Base-by-base conservation (phyloP, 345 rosid species). In the Moricandia arvensis region DNA sequence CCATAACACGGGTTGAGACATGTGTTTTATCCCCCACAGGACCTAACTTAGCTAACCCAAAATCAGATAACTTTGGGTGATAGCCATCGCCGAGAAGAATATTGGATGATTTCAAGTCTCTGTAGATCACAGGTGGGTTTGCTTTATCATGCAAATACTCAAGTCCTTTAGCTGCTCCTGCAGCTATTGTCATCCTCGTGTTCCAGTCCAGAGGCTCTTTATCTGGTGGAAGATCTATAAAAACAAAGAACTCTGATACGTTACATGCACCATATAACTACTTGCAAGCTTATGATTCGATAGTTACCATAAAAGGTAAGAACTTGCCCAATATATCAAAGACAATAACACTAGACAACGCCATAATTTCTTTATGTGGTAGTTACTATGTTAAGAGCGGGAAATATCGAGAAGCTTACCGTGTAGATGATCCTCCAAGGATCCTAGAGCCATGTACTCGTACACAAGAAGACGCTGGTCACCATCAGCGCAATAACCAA, bases 1-100 rank as follows among this genome's bases (percentile, higher is more conserved):
- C 99, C 99, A 95, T 95, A 66, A 95, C 99, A 68, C 99, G 93
- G 5, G 98, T 94, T 7, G 97, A 95, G 77, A 95, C 99, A 45
- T 95, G 99, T 63, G 99, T 92, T 79, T 95, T 90, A 76, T 95
- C 99, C 16, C 99, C 99, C 41, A 95, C 99, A 35, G 99, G 99
- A 8, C 99, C 99, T 45, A 95, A 78, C 77, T 92, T 95, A 34
- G 99, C 99, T 61, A 95, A 89, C 60, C 99, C 99, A 2, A 95
- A 95, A 82, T 95, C 99, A 1, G 99, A 95, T 76, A 95, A 69
- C 83, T 95, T 95, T 7, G 99, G 99, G 70, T 92, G 96, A 71
- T 76, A 92, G 16, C 91, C 93, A 78, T 92, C 96, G 27, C 88
- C 97, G 0, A 95, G 97, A 77, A 95, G 97, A 73, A 95, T 92